Evolutionary conservation across 2,329 filamentous ascomycete genomes (phyloP), one percentile per base, ranked within the genome.

Genomic region (Simplicillium sp.): DNA sequence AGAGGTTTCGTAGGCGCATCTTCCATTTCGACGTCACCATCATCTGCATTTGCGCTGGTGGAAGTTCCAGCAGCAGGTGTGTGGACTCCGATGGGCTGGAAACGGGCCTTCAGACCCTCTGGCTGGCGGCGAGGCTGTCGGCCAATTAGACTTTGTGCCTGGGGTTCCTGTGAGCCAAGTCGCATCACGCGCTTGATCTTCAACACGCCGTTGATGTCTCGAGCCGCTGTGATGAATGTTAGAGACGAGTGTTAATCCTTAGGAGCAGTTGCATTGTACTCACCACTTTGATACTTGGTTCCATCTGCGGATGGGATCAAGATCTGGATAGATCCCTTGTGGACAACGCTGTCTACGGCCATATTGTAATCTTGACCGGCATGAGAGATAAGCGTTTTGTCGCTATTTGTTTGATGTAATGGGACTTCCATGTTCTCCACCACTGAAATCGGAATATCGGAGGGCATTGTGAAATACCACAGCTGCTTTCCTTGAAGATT

Each of bases 391-490:
- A 84, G 60, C 4, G 72, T 50, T 29, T 73, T 66, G 5, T 70
- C 70, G 2, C 67, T 62, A 44, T 70, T 62, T 2, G 72, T 69
- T 39, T 73, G 68, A 42, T 77, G 72, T 50, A 77, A 55, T 9
- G 71, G 70, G 34, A 86, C 71, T 31, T 80, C 71, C 45, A 87
- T 65, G 47, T 80, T 71, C 54, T 79, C 74, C 36, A 88, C 63
- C 1, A 82, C 69, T 11, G 75, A 77, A 42, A 88, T 71, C n/a
- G 83, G 77, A 3, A 87, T 64, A 11, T 76, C 77, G 6, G 78
- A 73, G 2, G 84, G 84, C 3, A 82, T 80, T 9, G 81, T 85
- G 50, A 89, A 86, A 57, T 87, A 85, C 84, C 84, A 89, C 44
- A 88, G 68, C 56, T 88, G 80, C 65, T 87, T 87, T 46, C 80